Conservation (phyloP, 2,329 filamentous ascomycete genomes). For the Arthrinium puccinioides region DNA sequence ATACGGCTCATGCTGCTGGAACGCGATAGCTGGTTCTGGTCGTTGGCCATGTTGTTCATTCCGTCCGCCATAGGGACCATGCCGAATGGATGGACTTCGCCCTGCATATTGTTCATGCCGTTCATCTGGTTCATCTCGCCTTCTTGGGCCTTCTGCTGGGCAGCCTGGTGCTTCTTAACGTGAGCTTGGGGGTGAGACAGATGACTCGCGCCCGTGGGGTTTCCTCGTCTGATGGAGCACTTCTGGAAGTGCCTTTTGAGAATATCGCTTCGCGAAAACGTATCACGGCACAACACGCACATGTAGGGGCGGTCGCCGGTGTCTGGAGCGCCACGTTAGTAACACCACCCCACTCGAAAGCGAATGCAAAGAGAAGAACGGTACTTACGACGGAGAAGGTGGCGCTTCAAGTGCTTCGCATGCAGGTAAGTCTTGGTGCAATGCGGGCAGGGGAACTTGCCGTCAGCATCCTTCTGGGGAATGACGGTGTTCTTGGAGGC, state of each 20-base stretch:
- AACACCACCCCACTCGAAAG: slow-evolving; percentile 1
- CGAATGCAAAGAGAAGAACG: slow-evolving; percentile 1
- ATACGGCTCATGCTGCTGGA: slow-evolving; percentile 54
- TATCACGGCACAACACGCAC: slow-evolving; percentile 96
- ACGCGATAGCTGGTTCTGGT: slow-evolving; percentile 55
- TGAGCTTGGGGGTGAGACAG: slow-evolving; percentile 87
- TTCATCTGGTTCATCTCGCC: slow-evolving; percentile 54
- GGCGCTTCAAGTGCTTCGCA: slow-evolving; percentile 94
- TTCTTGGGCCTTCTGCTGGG: slow-evolving; percentile 46
- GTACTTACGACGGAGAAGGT: slow-evolving; percentile 87
- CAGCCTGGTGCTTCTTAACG: slow-evolving; percentile 66
- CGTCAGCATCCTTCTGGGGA: slow-evolving; percentile 90
- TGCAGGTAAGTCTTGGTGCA: slow-evolving; percentile 98
- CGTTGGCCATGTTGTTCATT: slow-evolving; percentile 52
- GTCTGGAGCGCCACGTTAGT: slow-evolving; percentile 49
- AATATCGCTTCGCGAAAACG: slow-evolving; percentile 95
- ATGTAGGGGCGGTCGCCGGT: slow-evolving; percentile 97
- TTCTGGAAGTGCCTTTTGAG: slow-evolving; percentile 99
- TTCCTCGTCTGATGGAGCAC: slow-evolving; percentile 92
- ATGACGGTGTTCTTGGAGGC: slow-evolving; percentile 74
- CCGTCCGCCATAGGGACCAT: slow-evolving; percentile 50
- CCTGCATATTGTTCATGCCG: slow-evolving; percentile 50
- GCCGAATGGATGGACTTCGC: slow-evolving; percentile 49
- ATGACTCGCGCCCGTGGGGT: slow-evolving; percentile 91
- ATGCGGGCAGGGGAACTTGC: slow-evolving; percentile 96